A percentile compares a stretch with the other conserved stretches of the same genome.
phyloP scores from a whole-genome alignment of 2,329 filamentous ascomycete species.

The Fusarium incarnatum region DNA sequence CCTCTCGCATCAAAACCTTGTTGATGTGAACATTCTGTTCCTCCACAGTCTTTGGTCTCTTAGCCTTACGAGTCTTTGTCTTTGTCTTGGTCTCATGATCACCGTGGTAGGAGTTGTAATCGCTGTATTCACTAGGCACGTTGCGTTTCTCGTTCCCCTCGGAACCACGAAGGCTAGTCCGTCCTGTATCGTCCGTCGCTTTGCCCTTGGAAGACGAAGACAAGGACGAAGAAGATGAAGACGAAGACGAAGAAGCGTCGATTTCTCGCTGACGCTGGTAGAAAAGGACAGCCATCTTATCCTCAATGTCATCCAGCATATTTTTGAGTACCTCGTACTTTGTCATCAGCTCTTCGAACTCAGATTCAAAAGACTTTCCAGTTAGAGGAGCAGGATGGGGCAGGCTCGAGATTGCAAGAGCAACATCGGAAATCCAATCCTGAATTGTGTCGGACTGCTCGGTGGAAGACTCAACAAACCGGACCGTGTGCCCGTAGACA shows the following conservation, averaged over 20 bases:
- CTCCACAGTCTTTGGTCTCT: constrained; percentile 1
- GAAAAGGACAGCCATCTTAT: background rate
- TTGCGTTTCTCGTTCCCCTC: background rate
- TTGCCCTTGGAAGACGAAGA: background rate
- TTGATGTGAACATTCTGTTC: constrained; percentile 20
- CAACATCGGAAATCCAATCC: background rate
- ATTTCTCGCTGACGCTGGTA: background rate
- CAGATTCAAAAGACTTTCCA: background rate
- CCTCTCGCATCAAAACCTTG: constrained; percentile 5
- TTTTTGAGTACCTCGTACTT: background rate
- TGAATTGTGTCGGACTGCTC: background rate
- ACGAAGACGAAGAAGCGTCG: background rate
- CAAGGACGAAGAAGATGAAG: fast-evolving
- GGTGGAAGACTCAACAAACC: fast-evolving
- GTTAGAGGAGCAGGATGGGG: background rate
- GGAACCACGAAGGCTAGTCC: too few species aligned
- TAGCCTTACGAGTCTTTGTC: background rate
- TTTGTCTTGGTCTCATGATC: fast-evolving
- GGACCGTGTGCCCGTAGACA: too few species aligned
- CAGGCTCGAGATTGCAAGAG: background rate
- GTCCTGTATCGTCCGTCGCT: too few species aligned
- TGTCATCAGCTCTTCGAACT: background rate
- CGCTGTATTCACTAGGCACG: too few species aligned
- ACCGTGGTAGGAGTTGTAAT: too few species aligned
- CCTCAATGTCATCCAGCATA: background rate